These are phyloP conservation scores for Tolypocladium album DNA, from an alignment of 2,329 filamentous ascomycete species.

Conservation along the genomic window DNA sequence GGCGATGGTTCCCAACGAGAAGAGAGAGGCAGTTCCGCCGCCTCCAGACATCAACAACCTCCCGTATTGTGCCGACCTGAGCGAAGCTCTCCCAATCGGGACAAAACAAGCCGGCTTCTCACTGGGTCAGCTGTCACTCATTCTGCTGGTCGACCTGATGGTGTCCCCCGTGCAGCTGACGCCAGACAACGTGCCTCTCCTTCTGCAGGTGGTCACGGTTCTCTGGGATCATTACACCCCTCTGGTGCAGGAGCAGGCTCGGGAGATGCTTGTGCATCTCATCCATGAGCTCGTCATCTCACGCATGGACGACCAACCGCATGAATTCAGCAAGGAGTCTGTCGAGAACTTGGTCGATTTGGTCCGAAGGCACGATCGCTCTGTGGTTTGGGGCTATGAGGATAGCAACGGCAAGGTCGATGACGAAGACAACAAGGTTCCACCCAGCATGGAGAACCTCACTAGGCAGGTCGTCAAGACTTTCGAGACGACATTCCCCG, in stretches of 20 bases:
- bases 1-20: constrained; percentile 92
- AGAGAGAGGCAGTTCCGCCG: constrained; percentile 54
- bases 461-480: constrained; percentile 74
- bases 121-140: constrained; percentile 83
- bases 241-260: constrained; percentile 89
- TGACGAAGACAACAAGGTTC: constrained; percentile 68
- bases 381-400: constrained; percentile 89
- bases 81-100: constrained; percentile 68
- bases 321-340: constrained; percentile 51
- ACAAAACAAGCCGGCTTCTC: constrained; percentile 92
- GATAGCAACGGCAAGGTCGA: constrained; percentile 76
- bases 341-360: constrained; percentile 84
- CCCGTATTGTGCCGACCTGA: constrained; percentile 83
- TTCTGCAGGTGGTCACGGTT: constrained; percentile 85
- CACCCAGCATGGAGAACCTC: constrained; percentile 76
- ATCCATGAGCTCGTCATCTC: constrained; percentile 91
- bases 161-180: constrained; percentile 78
- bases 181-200: constrained; percentile 68
- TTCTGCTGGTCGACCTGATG: constrained; percentile 90
- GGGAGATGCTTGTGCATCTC: constrained; percentile 95
- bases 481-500: constrained; percentile 74
- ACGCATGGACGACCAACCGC: constrained; percentile 58
- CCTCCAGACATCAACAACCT: constrained; percentile 65
- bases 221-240: constrained; percentile 97
- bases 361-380: constrained; percentile 72